Conservation (phyloP, 192 early-diverging fungal species). For the Coemansia sp. region DNA sequence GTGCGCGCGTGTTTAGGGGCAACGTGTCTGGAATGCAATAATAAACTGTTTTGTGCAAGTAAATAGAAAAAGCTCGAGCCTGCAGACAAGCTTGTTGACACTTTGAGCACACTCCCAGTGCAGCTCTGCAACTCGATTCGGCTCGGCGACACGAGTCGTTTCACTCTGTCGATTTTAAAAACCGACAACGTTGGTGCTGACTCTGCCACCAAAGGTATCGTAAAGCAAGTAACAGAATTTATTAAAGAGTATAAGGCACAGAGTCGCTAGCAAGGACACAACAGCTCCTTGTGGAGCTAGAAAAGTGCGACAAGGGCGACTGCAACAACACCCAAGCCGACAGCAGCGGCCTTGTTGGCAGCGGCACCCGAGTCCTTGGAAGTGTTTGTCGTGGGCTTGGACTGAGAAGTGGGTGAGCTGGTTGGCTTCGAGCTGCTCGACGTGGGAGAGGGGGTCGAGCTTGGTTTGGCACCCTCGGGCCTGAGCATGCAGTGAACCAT, state of each 20-base stretch:
- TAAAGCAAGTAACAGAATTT: constrained; percentile 1
- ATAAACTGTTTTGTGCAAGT: too few species aligned
- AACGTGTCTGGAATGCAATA: too few species aligned
- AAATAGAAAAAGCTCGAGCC: too few species aligned
- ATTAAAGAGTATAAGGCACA: neutral
- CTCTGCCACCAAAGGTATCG: too few species aligned
- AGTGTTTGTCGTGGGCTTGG: neutral
- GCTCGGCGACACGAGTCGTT: too few species aligned
- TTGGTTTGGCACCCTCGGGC: constrained; percentile 6
- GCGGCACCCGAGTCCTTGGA: neutral
- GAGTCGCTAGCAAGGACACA: neutral
- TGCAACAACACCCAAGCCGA: constrained; percentile 12
- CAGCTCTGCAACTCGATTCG: too few species aligned
- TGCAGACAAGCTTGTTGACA: too few species aligned
- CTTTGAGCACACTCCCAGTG: too few species aligned
- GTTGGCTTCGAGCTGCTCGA: constrained; percentile 5
- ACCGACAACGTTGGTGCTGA: too few species aligned
- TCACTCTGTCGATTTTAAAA: too few species aligned
- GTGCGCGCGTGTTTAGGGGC: too few species aligned
- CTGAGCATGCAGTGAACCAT: constrained; percentile 54
- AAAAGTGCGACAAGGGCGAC: constrained; percentile 30
- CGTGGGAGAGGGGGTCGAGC: constrained; percentile 1
- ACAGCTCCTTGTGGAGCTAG: neutral
- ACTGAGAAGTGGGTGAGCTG: constrained; percentile 1
- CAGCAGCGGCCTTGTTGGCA: constrained; percentile 17